Base-by-base conservation (phyloP, 352 stramenopile genomes). In the Pythium aquatile region DNA sequence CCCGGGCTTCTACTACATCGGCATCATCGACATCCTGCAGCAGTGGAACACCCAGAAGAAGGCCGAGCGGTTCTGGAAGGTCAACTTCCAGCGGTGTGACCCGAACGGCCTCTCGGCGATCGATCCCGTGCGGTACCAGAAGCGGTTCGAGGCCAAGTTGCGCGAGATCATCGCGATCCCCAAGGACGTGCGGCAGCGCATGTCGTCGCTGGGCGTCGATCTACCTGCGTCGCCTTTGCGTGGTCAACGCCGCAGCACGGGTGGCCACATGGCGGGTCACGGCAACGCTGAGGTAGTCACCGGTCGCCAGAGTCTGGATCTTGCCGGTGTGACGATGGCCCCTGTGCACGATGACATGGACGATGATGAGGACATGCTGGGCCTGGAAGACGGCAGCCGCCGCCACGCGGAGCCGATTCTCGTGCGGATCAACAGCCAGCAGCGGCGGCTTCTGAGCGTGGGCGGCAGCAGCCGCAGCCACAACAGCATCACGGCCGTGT, bases 1-100 rank as follows among this genome's bases (percentile, higher is more conserved):
- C 0, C 89, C 89, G 0, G 87, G 83, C 13, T 90, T 89, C 59
- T 97, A 97, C 72, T 96, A 96, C 69, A 77, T 97, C 2, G 90
- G 90, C 13, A 77, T 97, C 32, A 97, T 97, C 59, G 90, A 97
- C 68, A 97, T 97, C 48, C 52, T 97, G 42, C 90, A 97, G 72
- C 88, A 85, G 49, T 97, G 85, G 85, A 96, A 84, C 32, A 73
- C 87, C 14, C 66, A 93, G 55, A 97, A 97, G 59, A 66, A 74
- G 28, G 49, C 91, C 5, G 90, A 97, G 73, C 75, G 85, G 20
- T 93, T 92, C 59, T 88, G 75, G 61, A 97, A 97, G 61, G 86
- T 93, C 8, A 58, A 82, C 17, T 54, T 97, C 10, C 77, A 86
- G 60, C 79, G 79, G 7, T 78, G 79, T 40, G 86, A 94, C 54